phyloP scores from a whole-genome alignment of 2,329 filamentous ascomycete genomes.

The Atkinsonella hypoxylon region DNA sequence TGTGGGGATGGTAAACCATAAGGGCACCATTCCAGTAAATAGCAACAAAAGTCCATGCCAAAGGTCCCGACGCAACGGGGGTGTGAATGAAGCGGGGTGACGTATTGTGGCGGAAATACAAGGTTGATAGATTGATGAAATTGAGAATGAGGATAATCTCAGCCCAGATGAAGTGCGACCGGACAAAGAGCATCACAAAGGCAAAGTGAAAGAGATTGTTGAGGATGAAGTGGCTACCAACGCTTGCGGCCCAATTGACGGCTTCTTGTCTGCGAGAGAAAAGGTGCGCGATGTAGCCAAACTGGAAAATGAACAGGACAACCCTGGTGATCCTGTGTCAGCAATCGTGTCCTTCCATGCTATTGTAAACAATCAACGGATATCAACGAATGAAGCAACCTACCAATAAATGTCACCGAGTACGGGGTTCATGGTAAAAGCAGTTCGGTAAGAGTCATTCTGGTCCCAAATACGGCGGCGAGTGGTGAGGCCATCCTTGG shows the following conservation, averaged over 20 bases:
- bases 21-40: conserved; percentile 85
- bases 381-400: not conserved
- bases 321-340: conserved; percentile 36
- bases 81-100: conserved; percentile 66
- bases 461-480: conserved; percentile 63
- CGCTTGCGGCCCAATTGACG: conserved; percentile 59
- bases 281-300: conserved; percentile 64
- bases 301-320: conserved; percentile 61
- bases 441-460: conserved; percentile 53
- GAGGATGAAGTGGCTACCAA: conserved; percentile 73
- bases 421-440: conserved; percentile 60
- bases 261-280: conserved; percentile 54
- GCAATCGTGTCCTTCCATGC: not conserved
- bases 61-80: conserved; percentile 61
- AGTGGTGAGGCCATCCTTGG: conserved; percentile 47
- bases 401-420: conserved; percentile 67
- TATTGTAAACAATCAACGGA: not conserved
- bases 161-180: conserved; percentile 61
- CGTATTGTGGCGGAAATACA: conserved; percentile 70
- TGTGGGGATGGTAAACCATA: conserved; percentile 57
- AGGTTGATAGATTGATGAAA: conserved; percentile 64
- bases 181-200: conserved; percentile 75
- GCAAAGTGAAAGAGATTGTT: conserved; percentile 75
- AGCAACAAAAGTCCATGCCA: conserved; percentile 75
- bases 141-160: conserved; percentile 69